Conservation (phyloP, 441 rosid species). For the Gossypium laxum region DNA sequence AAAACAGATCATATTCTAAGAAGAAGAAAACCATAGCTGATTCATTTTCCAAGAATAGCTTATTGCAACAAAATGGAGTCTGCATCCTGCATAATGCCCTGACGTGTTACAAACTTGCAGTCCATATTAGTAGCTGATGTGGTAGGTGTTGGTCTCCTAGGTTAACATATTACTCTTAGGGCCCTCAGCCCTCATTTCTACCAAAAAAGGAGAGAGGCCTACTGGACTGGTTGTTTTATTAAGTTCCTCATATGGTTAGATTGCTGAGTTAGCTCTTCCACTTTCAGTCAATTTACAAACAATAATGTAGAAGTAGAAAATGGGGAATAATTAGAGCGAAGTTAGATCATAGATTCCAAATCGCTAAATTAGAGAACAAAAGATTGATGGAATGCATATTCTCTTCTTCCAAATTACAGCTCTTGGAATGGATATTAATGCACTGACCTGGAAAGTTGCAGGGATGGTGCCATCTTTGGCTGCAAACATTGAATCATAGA, state of each 20-base stretch:
- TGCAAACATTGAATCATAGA: slow-evolving; percentile 83
- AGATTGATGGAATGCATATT: neutral
- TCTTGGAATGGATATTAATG: slow-evolving; percentile 9
- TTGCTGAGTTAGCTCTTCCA: neutral
- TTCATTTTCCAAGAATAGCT: neutral
- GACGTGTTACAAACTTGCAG: neutral
- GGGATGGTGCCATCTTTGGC: slow-evolving; percentile 85
- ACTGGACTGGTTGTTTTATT: neutral
- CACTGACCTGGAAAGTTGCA: slow-evolving; percentile 80
- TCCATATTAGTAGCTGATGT: neutral
- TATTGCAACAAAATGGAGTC: neutral
- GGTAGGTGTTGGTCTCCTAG: neutral
- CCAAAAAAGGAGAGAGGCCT: neutral
- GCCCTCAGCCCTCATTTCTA: neutral
- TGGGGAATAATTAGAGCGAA: neutral
- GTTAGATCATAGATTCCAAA: neutral
- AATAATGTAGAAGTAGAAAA: neutral
- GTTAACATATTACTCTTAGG: neutral
- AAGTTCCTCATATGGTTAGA: neutral
- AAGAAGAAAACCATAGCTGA: neutral
- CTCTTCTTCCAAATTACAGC: neutral
- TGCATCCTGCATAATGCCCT: neutral
- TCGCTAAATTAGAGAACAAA: neutral
- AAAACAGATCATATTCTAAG: neutral
- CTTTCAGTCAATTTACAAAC: neutral